Percentiles rank a stretch among this genome's conserved stretches.
phyloP scores from a whole-genome alignment of 2,329 filamentous ascomycete species.

The Fusarium longipes region DNA sequence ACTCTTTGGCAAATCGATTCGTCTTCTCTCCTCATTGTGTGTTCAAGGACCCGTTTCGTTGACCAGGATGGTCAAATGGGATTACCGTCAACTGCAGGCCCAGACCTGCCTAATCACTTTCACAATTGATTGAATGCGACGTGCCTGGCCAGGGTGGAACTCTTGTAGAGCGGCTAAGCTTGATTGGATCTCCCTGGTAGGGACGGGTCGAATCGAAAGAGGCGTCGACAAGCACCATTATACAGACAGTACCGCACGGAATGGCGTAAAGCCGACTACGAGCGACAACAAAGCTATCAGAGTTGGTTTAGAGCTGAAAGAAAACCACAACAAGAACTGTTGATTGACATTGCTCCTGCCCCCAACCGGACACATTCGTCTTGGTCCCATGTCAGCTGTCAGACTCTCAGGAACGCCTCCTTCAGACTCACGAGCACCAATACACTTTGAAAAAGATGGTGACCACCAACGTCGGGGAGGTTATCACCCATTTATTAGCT shows the following conservation, averaged over 20 bases:
- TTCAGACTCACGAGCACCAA: constrained; percentile 9
- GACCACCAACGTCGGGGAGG: constrained; percentile 20
- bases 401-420: constrained; percentile 7
- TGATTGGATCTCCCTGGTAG: constrained; percentile 28
- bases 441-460: neutral
- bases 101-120: constrained; percentile 30
- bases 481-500: constrained; percentile 37
- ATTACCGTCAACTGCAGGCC: constrained; percentile 25
- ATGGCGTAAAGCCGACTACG: constrained; percentile 21
- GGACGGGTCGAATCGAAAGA: constrained; percentile 40
- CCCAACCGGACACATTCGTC: neutral
- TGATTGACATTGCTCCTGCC: constrained; percentile 16
- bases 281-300: constrained; percentile 20
- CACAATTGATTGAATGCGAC: constrained; percentile 24
- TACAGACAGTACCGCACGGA: constrained; percentile 4
- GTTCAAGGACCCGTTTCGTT: constrained; percentile 19
- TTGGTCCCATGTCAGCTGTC: neutral
- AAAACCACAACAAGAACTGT: neutral
- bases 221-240: constrained; percentile 21
- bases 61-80: constrained; percentile 21
- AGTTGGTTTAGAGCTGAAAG: constrained; percentile 15
- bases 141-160: constrained; percentile 5
- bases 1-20: constrained; percentile 35
- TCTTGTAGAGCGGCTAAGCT: constrained; percentile 21
- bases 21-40: constrained; percentile 21